Evolutionary conservation across 1,284 basidiomycete genomes (phyloP).

Genomic region (Pseudozyma sp.): DNA sequence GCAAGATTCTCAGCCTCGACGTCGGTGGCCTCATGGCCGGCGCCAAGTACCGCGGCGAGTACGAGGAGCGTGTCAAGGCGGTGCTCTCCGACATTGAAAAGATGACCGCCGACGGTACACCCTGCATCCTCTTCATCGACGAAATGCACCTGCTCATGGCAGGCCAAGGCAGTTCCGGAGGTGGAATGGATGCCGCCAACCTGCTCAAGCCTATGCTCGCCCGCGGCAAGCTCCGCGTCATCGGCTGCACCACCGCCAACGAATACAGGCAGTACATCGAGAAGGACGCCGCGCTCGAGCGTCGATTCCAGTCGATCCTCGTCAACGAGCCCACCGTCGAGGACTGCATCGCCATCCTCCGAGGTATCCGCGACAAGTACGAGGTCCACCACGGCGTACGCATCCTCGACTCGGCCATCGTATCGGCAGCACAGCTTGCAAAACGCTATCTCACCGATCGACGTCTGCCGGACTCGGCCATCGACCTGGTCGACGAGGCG

Average conservation of each 20-base stretch:
- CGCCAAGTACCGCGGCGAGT: slow-evolving; percentile 95
- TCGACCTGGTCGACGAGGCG: slow-evolving; percentile 69
- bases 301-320: slow-evolving; percentile 89
- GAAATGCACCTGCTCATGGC: slow-evolving; percentile 73
- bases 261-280: slow-evolving; percentile 97
- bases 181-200: slow-evolving; percentile 67
- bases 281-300: slow-evolving; percentile 85
- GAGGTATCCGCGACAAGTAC: slow-evolving; percentile 85
- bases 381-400: slow-evolving; percentile 74
- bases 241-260: slow-evolving; percentile 91
- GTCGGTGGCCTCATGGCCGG: slow-evolving; percentile 97
- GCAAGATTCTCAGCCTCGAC: slow-evolving; percentile 82
- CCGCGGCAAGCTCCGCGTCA: slow-evolving; percentile 87
- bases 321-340: slow-evolving; percentile 91
- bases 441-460: slow-evolving; percentile 82
- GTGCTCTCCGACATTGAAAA: slow-evolving; percentile 93
- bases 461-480: slow-evolving; percentile 68
- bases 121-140: slow-evolving; percentile 94
- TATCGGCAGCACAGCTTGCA: slow-evolving; percentile 89
- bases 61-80: slow-evolving; percentile 94
- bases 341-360: slow-evolving; percentile 92
- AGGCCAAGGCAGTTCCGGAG: slow-evolving; percentile 58
- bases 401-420: slow-evolving; percentile 89
- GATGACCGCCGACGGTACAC: slow-evolving; percentile 81
- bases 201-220: slow-evolving; percentile 71